phyloP scores from a whole-genome alignment of 1,139 yeast species.

The Suhomyces ambrosiae region DNA sequence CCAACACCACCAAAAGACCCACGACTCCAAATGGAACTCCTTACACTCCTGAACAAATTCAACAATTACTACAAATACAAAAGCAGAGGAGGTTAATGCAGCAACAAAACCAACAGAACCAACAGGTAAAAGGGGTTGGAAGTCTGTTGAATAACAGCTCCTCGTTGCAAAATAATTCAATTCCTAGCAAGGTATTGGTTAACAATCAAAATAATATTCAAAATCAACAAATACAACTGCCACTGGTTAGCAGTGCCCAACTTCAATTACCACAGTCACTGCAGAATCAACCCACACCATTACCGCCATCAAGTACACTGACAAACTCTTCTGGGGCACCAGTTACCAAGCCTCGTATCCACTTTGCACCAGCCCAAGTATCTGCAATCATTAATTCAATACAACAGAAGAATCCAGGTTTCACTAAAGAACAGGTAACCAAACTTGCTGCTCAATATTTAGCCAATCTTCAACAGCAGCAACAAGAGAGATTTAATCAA shows the following conservation, averaged over 20 bases:
- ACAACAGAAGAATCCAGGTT: slow-evolving; percentile 67
- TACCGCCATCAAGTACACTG: slow-evolving; percentile 9
- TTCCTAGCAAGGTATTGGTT: slow-evolving; percentile 8
- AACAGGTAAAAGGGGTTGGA: slow-evolving; percentile 6
- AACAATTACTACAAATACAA: slow-evolving; percentile 53
- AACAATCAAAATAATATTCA: slow-evolving; percentile 1
- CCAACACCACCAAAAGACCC: slow-evolving; percentile 29
- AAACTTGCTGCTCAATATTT: slow-evolving; percentile 71
- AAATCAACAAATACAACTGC: slow-evolving; percentile 3
- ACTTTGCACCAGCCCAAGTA: slow-evolving; percentile 64
- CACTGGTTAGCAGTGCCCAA: background rate
- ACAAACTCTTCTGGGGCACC: slow-evolving; percentile 12
- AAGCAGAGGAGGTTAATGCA: slow-evolving; percentile 54
- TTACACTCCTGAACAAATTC: slow-evolving; percentile 57
- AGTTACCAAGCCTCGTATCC: slow-evolving; percentile 39
- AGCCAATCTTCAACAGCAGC: slow-evolving; percentile 59
- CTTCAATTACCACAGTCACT: slow-evolving; percentile 13
- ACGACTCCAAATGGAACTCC: slow-evolving; percentile 56
- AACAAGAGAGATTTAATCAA: slow-evolving; percentile 38
- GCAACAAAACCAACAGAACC: slow-evolving; percentile 34
- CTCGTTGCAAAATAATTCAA: slow-evolving; percentile 6
- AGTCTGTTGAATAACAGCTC: slow-evolving; percentile 12
- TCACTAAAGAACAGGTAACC: slow-evolving; percentile 71
- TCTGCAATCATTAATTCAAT: slow-evolving; percentile 70
- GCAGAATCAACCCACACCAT: slow-evolving; percentile 6